Percentiles rank a stretch among this genome's conserved stretches.
These are phyloP conservation scores for Colletotrichum phormii DNA, from an alignment of 2,329 filamentous ascomycete species.

Conservation along the genomic window DNA sequence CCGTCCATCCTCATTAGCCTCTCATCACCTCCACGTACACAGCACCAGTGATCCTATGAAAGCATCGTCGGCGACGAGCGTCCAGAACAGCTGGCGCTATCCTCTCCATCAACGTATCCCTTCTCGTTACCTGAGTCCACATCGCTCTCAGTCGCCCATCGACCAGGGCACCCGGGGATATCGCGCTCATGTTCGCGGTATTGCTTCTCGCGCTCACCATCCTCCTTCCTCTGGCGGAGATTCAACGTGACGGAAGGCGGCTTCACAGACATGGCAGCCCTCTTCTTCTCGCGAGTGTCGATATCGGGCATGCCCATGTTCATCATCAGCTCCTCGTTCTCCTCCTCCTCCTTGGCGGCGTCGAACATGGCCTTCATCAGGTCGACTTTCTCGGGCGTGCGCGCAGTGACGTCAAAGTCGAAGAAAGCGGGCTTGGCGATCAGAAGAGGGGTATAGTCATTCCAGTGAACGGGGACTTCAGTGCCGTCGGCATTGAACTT, in stretches of 20 bases:
- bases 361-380: slow-evolving; percentile 50
- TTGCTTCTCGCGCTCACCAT: slow-evolving; percentile 28
- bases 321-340: slow-evolving; percentile 43
- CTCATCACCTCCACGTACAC: background rate
- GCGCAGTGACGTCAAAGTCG: slow-evolving; percentile 49
- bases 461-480: slow-evolving; percentile 54
- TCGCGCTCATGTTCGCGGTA: slow-evolving; percentile 35
- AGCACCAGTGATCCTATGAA: background rate
- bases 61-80: slow-evolving; percentile 31
- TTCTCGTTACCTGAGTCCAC: slow-evolving; percentile 35
- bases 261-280: slow-evolving; percentile 22
- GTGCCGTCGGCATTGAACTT: slow-evolving; percentile 40
- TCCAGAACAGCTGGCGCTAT: slow-evolving; percentile 22
- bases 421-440: slow-evolving; percentile 57
- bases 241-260: slow-evolving; percentile 22
- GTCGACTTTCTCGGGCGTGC: slow-evolving; percentile 41
- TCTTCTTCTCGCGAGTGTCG: slow-evolving; percentile 8
- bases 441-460: slow-evolving; percentile 55
- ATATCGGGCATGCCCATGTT: slow-evolving; percentile 34
- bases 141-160: slow-evolving; percentile 35
- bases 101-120: slow-evolving; percentile 32
- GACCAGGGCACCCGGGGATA: slow-evolving; percentile 34
- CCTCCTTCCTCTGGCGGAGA: slow-evolving; percentile 28
- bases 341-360: slow-evolving; percentile 45
- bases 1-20: background rate